Base-by-base conservation (phyloP, 164 flowering plant genomes). In the Tetracentron sinense region DNA sequence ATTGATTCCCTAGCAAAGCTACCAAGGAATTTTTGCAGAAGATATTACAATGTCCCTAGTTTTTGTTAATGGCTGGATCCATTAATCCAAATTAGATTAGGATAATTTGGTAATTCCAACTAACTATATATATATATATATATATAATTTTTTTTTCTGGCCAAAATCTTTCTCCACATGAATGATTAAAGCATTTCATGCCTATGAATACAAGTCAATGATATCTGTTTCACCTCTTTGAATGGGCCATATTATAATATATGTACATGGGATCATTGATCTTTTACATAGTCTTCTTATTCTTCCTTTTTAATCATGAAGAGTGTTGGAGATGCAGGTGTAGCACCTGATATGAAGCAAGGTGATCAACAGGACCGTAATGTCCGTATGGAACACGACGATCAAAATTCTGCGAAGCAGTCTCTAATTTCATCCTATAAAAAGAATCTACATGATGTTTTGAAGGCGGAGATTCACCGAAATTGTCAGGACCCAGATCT, bases 391-490 rank as follows among this genome's bases (percentile, higher is more conserved):
- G 87, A 81, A 14, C 65, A 70, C 29, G 84, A 85, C 8, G 89
- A 82, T 61, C 82, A 80, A 62, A 81, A 69, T 64, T 73, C 82
- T 44, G 77, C 62, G 10, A 90, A 83, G 68, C 87, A 85, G 42
- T 68, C 56, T 49, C 66, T 92, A 19, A 68, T 88, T 22, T 75
- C 78, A 7, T 82, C 87, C 0, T 92, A 83, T 74, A 86, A 68
- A 53, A 84, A 77, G 81, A 78, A 76, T 67, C 53, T 86, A 2
- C 65, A 82, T 62, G 79, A 79, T 29, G 33, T 42, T 5, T 63
- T 88, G 29, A 88, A 81, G 75, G 76, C 78, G 17, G 92, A 88
- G 68, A 77, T 85, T 64, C 76, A 49, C 19, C 61, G 42, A 49
- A 75, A 51, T 54, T 42, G 23, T 15, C 47, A 17, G 42, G 67